Percentiles rank a stretch among this genome's conserved stretches.
Conservation (phyloP, 2,329 filamentous ascomycete species). For the Fusarium sp. region DNA sequence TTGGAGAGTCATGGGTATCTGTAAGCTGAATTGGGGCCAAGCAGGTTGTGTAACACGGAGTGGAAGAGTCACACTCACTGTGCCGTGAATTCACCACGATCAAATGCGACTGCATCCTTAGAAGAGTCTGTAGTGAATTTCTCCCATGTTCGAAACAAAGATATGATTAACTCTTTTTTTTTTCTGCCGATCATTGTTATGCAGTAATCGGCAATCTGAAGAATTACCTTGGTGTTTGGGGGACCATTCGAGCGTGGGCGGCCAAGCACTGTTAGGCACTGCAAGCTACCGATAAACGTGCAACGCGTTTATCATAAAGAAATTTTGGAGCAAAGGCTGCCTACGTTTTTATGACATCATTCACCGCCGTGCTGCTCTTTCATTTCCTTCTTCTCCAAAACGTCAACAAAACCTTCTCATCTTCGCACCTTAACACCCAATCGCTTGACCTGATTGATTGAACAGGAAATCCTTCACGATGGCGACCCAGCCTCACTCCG, state of each 20-base stretch:
- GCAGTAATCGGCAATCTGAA: rapidly evolving
- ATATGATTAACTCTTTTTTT: rapidly evolving
- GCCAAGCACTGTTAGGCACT: neutral
- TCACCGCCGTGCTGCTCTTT: neutral
- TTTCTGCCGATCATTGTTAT: rapidly evolving
- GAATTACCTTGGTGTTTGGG: neutral
- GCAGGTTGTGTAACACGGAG: neutral
- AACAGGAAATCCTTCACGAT: rapidly evolving
- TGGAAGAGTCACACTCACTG: neutral
- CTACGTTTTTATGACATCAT: neutral
- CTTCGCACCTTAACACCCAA: rapidly evolving
- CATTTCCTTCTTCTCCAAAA: neutral
- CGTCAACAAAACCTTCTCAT: neutral
- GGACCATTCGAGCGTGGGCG: rapidly evolving
- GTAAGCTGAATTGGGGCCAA: neutral
- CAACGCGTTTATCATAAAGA: rapidly evolving
- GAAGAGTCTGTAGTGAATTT: neutral
- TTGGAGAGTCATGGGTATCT: neutral
- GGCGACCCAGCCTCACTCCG: neutral
- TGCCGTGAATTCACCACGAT: too few species aligned
- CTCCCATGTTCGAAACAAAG: rapidly evolving
- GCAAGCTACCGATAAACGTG: neutral
- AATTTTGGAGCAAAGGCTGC: rapidly evolving
- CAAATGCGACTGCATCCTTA: rapidly evolving
- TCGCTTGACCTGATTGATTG: rapidly evolving